phyloP scores from a whole-genome alignment of 2,329 filamentous ascomycete species.

The Clarireedia monteithiana region DNA sequence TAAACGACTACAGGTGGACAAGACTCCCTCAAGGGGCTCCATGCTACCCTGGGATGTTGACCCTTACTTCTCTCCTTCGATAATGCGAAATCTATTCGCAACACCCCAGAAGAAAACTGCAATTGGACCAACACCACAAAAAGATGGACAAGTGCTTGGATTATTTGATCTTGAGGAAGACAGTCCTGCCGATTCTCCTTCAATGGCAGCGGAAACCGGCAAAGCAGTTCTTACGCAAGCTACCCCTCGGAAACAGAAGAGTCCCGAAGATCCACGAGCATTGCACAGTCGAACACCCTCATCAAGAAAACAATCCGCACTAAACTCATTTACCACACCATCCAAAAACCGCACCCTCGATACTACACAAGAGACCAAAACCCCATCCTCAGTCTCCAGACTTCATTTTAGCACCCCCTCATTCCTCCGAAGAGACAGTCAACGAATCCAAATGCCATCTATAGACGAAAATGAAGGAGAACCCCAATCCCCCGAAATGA shows the following conservation, averaged over 20 bases:
- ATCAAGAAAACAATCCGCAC: conserved; percentile 50
- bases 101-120: conserved; percentile 50
- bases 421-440: conserved; percentile 51
- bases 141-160: conserved; percentile 68
- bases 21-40: conserved; percentile 39
- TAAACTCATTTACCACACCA: conserved; percentile 61
- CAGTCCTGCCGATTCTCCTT: conserved; percentile 36
- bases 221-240: conserved; percentile 28
- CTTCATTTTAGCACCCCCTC: conserved; percentile 61
- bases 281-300: conserved; percentile 35
- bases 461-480: conserved; percentile 50
- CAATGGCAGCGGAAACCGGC: background rate
- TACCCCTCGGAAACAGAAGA: conserved; percentile 30
- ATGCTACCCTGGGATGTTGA: conserved; percentile 34
- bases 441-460: conserved; percentile 37
- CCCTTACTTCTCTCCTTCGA: conserved; percentile 46
- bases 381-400: conserved; percentile 45
- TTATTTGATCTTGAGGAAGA: conserved; percentile 62
- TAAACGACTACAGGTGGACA: conserved; percentile 39
- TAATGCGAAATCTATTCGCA: conserved; percentile 48
- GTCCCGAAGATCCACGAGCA: background rate
- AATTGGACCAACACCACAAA: conserved; percentile 73
- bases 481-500: conserved; percentile 38
- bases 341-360: conserved; percentile 41
- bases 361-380: conserved; percentile 30